These are phyloP conservation scores for Neocucurbitaria cava DNA, from an alignment of 2,329 filamentous ascomycete genomes.

Conservation along the genomic window DNA sequence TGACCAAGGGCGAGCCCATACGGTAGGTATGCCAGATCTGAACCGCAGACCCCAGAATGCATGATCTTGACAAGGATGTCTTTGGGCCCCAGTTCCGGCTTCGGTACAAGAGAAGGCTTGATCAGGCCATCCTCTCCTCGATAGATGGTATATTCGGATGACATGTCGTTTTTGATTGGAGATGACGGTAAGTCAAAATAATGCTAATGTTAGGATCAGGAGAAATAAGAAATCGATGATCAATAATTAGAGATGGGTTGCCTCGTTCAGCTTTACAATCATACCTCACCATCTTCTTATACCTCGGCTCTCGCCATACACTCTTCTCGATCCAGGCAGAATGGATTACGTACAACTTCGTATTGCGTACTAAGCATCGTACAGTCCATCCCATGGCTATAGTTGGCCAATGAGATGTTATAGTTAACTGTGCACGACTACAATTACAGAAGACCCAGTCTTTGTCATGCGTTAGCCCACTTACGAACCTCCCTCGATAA, in stretches of 20 bases:
- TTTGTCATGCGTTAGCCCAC: not conserved
- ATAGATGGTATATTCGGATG: constrained; percentile 18
- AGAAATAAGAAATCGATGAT: not conserved
- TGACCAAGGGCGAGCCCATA: constrained; percentile 45
- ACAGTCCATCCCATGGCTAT: not conserved
- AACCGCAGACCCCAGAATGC: constrained; percentile 24
- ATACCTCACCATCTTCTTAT: not conserved
- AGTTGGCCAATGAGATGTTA: not conserved
- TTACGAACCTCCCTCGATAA: not conserved
- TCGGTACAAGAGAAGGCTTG: constrained; percentile 8
- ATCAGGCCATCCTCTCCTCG: constrained; percentile 20
- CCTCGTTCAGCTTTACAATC: not conserved
- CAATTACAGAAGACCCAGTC: not conserved
- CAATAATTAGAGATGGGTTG: not conserved
- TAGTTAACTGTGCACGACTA: not conserved
- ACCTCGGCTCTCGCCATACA: not conserved
- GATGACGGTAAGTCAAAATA: not conserved
- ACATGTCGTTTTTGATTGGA: not conserved
- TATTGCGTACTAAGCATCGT: not conserved
- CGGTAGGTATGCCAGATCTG: constrained; percentile 20
- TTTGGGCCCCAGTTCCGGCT: constrained; percentile 18
- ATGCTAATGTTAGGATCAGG: not conserved
- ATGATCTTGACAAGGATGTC: constrained; percentile 28
- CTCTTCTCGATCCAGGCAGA: not conserved
- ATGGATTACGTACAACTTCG: not conserved